Percentiles rank a stretch among this genome's conserved stretches.
phyloP scores from a whole-genome alignment of 768 basidiomycete genomes.

The Macrocybe gigantea region DNA sequence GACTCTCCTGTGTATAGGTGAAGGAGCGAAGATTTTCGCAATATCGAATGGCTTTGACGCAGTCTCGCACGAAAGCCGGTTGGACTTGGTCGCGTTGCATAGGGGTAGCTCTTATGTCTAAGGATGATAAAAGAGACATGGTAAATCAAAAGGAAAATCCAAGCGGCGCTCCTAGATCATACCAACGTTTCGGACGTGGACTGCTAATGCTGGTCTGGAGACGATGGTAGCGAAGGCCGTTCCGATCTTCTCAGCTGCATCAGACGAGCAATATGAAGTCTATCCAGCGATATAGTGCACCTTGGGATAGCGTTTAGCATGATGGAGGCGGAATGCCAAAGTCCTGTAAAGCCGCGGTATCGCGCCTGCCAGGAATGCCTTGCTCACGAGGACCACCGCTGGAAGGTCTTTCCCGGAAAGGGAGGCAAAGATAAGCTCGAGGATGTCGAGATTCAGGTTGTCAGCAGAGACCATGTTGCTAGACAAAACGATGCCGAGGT shows the following conservation, averaged over 20 bases:
- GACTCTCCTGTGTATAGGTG: constrained; percentile 41
- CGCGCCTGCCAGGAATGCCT: constrained; percentile 57
- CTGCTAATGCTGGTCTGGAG: constrained; percentile 44
- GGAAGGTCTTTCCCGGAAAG: constrained; percentile 53
- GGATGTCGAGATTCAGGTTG: constrained; percentile 66
- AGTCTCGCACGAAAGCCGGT: constrained; percentile 49
- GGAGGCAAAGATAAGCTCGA: constrained; percentile 58
- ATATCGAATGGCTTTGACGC: constrained; percentile 37
- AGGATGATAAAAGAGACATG: not conserved
- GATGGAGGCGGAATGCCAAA: constrained; percentile 46
- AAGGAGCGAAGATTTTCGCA: constrained; percentile 54
- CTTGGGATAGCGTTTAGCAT: constrained; percentile 52
- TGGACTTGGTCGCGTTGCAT: constrained; percentile 27
- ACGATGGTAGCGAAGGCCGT: constrained; percentile 60
- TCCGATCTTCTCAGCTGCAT: constrained; percentile 18
- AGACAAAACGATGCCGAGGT: not conserved
- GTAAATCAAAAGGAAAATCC: not conserved
- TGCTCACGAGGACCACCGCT: constrained; percentile 57
- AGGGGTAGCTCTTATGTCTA: constrained; percentile 50
- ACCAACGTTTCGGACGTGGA: constrained; percentile 61
- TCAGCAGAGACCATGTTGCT: constrained; percentile 55
- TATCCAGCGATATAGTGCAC: constrained; percentile 18
- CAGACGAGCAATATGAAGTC: not conserved
- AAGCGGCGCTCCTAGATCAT: constrained; percentile 7
- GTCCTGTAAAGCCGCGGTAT: constrained; percentile 58